These are phyloP conservation scores for Cytospora piceicola DNA, from an alignment of 2,329 filamentous ascomycete genomes.

Conservation along the genomic window DNA sequence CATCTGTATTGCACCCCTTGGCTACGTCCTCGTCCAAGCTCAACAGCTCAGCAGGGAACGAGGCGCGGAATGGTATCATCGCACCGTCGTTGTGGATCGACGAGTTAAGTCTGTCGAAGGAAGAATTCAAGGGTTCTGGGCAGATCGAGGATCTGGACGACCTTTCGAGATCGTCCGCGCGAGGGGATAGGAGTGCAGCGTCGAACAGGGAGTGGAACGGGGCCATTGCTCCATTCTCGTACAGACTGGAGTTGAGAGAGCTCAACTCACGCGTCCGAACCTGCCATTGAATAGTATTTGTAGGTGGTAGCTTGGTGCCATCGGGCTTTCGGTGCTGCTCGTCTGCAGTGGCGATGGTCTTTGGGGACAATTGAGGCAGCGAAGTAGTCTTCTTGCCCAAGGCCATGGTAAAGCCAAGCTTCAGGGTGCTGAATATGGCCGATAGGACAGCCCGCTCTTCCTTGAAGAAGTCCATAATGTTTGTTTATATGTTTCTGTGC, in stretches of 20 bases:
- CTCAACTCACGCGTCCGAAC: too few species aligned
- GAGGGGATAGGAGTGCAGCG: neutral
- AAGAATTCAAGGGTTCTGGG: neutral
- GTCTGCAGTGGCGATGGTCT: neutral
- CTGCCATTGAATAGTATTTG: neutral
- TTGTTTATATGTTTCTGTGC: neutral
- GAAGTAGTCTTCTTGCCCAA: neutral
- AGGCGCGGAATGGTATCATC: neutral
- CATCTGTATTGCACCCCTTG: too few species aligned
- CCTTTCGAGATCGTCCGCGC: neutral
- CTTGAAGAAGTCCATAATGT: neutral
- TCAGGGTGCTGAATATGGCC: neutral
- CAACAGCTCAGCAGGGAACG: too few species aligned
- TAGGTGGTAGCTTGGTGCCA: neutral
- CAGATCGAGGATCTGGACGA: neutral
- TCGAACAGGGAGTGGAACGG: slow-evolving; percentile 1
- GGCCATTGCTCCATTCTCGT: slow-evolving; percentile 1
- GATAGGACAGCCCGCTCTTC: neutral
- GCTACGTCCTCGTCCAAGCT: too few species aligned
- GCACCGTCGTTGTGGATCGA: neutral
- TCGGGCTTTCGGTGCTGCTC: neutral
- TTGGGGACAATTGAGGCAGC: neutral
- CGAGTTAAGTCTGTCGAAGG: neutral
- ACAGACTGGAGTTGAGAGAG: neutral
- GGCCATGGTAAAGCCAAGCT: neutral